These are phyloP conservation scores for Cryptococcus sp. DNA, from an alignment of 1,284 basidiomycete genomes.

Conservation along the genomic window DNA sequence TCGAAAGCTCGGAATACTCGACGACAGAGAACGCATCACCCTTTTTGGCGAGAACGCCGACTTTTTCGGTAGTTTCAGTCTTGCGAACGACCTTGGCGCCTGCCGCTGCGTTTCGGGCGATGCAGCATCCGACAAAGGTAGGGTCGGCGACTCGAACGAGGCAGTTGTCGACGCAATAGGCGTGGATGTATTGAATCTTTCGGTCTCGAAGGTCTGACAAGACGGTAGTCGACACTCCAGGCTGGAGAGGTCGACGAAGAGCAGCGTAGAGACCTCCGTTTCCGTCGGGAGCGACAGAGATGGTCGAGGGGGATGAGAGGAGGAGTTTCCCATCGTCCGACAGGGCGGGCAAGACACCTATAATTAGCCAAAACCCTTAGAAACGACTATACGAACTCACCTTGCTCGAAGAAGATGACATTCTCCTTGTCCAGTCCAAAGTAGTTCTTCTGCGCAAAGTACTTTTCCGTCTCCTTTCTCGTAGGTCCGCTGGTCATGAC, in stretches of 20 bases:
- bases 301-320: conserved; percentile 67
- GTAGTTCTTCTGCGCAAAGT: conserved; percentile 70
- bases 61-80: conserved; percentile 75
- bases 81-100: conserved; percentile 97
- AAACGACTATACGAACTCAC: conserved; percentile 51
- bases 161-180: conserved; percentile 98
- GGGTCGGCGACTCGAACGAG: conserved; percentile 96
- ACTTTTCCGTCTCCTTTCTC: conserved; percentile 74
- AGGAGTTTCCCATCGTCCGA: conserved; percentile 91
- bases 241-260: conserved; percentile 67
- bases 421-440: conserved; percentile 79
- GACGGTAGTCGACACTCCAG: conserved; percentile 60
- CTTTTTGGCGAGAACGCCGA: conserved; percentile 85
- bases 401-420: conserved; percentile 95
- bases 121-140: conserved; percentile 89
- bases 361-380: conserved; percentile 1
- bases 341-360: conserved; percentile 92
- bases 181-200: conserved; percentile 83
- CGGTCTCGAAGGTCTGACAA: conserved; percentile 75
- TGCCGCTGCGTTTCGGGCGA: conserved; percentile 76
- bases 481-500: conserved; percentile 99
- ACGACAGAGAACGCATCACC: conserved; percentile 83
- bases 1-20: conserved; percentile 94
- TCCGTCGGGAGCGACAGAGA: conserved; percentile 93
- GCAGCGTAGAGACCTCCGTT: conserved; percentile 97